phyloP scores from a whole-genome alignment of 768 basidiomycete genomes.

The Amanita fuliginea region DNA sequence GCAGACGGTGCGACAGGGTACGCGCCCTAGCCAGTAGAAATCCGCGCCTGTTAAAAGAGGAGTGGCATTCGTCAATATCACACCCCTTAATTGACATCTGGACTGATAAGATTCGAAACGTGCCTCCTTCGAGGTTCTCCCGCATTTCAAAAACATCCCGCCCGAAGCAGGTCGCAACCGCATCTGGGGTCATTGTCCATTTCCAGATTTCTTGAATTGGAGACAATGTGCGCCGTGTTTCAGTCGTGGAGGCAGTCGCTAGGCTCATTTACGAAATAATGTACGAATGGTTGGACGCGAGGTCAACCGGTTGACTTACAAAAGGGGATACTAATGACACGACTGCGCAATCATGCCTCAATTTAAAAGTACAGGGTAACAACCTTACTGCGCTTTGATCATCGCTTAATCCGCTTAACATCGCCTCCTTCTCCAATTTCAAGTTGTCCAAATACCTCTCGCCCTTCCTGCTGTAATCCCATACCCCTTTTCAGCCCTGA shows the following conservation, averaged over 20 bases:
- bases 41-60: slow-evolving; percentile 30
- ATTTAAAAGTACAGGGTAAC: not conserved
- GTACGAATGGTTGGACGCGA: no score
- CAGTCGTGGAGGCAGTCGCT: slow-evolving; percentile 4
- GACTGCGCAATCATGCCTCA: not conserved
- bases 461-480: slow-evolving; percentile 24
- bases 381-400: slow-evolving; percentile 6
- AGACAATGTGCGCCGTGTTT: slow-evolving; percentile 5
- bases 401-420: slow-evolving; percentile 33
- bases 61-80: not conserved
- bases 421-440: slow-evolving; percentile 29
- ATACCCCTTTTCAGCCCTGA: slow-evolving; percentile 16
- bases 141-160: slow-evolving; percentile 40
- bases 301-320: not conserved
- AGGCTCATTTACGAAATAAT: no score
- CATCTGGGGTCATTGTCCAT: slow-evolving; percentile 49
- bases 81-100: not conserved
- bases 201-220: slow-evolving; percentile 24
- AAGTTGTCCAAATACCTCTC: slow-evolving; percentile 23
- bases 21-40: slow-evolving; percentile 61
- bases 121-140: slow-evolving; percentile 21
- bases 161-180: slow-evolving; percentile 44
- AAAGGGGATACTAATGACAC: not conserved
- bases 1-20: slow-evolving; percentile 56
- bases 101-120: not conserved